A percentile compares a stretch with the other conserved stretches of the same genome.
These are phyloP conservation scores for Nelumbo lutea DNA, from an alignment of 164 flowering plant species.

Conservation along the genomic window DNA sequence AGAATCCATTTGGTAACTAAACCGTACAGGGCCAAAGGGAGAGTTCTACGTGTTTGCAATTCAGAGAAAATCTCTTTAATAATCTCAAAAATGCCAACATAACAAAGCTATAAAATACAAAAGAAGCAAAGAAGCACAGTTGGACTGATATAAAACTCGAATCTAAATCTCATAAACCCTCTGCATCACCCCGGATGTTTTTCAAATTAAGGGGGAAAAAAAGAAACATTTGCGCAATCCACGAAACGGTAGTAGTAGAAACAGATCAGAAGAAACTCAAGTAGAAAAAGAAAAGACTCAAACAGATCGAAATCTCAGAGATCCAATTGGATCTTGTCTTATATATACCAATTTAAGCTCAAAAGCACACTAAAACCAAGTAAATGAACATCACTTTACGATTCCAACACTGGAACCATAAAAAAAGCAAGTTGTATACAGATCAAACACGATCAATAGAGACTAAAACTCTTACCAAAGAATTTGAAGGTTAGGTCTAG, in stretches of 20 bases:
- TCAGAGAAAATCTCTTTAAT: not conserved
- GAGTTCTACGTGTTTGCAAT: conserved; percentile 4
- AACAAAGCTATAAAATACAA: not conserved
- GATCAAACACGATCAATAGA: not conserved
- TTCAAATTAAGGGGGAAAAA: too few relatives aligned
- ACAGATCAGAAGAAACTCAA: not conserved
- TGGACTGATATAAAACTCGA: not conserved
- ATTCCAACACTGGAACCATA: not conserved
- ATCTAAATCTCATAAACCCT: not conserved
- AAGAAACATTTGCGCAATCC: too few relatives aligned
- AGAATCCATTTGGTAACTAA: conserved; percentile 35
- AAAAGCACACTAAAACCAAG: not conserved
- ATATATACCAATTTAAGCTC: too few relatives aligned
- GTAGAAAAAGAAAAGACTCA: not conserved
- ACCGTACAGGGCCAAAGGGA: not conserved
- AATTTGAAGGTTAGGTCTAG: not conserved
- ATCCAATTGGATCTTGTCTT: not conserved
- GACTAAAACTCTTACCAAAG: not conserved
- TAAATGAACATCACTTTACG: not conserved
- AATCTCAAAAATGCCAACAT: not conserved
- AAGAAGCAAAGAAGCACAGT: not conserved
- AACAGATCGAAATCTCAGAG: not conserved
- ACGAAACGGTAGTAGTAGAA: too few relatives aligned
- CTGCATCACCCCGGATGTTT: not conserved
- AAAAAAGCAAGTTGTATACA: not conserved